Percentiles rank a stretch among this genome's conserved stretches.
Conservation (phyloP, 805 yeast genomes). For the Kuraishia floccosa region DNA sequence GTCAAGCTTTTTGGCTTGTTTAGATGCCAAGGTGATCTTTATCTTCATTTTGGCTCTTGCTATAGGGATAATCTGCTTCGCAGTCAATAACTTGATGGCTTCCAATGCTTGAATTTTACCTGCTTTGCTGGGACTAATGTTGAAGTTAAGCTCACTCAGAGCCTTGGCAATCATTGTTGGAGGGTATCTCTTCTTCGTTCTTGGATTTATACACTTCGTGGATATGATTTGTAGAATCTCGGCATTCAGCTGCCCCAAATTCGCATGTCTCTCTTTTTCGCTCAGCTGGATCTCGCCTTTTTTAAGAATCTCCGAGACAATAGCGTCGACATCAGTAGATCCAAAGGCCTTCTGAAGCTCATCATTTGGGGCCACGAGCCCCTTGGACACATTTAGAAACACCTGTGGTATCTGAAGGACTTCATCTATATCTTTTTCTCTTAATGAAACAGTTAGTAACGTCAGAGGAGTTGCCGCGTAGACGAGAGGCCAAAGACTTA, state of each 20-base stretch:
- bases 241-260: slow-evolving; percentile 60
- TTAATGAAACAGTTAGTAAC: too few species aligned
- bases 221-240: slow-evolving; percentile 78
- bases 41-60: slow-evolving; percentile 92
- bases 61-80: slow-evolving; percentile 80
- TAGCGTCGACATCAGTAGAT: slow-evolving; percentile 60
- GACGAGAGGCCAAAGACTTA: too few species aligned
- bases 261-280: slow-evolving; percentile 82
- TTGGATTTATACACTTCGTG: slow-evolving; percentile 87
- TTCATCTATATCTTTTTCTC: slow-evolving; percentile 88
- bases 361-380: slow-evolving; percentile 82
- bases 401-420: slow-evolving; percentile 95
- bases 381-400: slow-evolving; percentile 86
- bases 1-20: slow-evolving; percentile 33
- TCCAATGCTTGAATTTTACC: slow-evolving; percentile 79
- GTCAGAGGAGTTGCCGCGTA: neutral
- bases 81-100: slow-evolving; percentile 69
- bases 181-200: slow-evolving; percentile 82
- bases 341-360: slow-evolving; percentile 69
- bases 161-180: slow-evolving; percentile 91
- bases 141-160: slow-evolving; percentile 65
- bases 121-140: slow-evolving; percentile 44
- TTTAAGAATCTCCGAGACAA: slow-evolving; percentile 69
- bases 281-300: slow-evolving; percentile 94
- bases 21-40: slow-evolving; percentile 43